Evolutionary conservation across 805 yeast genomes (phyloP), one percentile per base, ranked within the genome.

Genomic region (Ogataea nitratoaversa): DNA sequence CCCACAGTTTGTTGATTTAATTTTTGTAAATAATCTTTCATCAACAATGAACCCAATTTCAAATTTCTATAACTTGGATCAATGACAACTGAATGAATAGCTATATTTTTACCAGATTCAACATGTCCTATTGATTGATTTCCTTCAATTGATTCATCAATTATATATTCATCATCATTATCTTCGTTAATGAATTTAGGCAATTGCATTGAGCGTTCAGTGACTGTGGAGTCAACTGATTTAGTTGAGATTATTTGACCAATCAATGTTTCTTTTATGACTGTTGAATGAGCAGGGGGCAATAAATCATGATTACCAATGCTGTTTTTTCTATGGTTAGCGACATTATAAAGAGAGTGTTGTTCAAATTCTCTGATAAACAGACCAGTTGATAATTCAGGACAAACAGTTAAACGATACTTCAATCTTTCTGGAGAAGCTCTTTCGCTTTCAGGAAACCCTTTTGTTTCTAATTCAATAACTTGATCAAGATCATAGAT

Each of bases 21-120:
- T 57, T 91, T 86, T 62, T 93, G 97, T 46, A 90, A 75, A 65
- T 86, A 93, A 64, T 91, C 99, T 51, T 84, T 88, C 54, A 91
- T 63, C 56, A 91, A 66, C 43, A 89, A 68, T 12, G 95, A 78
- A 8, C 95, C 98, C 43, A 93, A 68, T 57, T 85, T 86, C 63
- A 79, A 76, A 43, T 90, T 86, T 59, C 82, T 87, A 72, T 79
- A 87, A 30, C 79, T 78, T 18, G 89, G 85, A 50, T 79, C 79
- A 20, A 93, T 77, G 2, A 79, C 90, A 19, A 91, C 66, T 4
- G 93, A 79, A 60, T 93, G 98, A 36, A 91, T 71, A 3, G 90
- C 96, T 43, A 91, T 78, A 30, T 72, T 68, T 34, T 78, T 66
- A 20, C 95, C 86, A 12, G 74, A 67, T 59, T 91, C 97, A 43